Base-by-base conservation (phyloP, 768 basidiomycete species). In the Paxillus rubicundulus region DNA sequence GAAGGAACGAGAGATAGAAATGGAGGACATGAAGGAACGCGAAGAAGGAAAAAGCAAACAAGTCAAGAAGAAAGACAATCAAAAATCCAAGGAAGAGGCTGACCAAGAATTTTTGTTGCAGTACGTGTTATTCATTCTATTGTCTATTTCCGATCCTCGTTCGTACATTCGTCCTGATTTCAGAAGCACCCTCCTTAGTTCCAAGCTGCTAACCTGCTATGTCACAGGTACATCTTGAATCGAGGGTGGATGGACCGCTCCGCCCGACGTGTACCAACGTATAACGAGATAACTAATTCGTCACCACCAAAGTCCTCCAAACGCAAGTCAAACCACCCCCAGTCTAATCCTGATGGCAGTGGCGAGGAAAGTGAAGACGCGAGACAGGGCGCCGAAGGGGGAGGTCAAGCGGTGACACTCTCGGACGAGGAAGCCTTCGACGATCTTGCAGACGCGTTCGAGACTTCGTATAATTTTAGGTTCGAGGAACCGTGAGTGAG, bases 391-490 rank as follows among this genome's bases (percentile, higher is more conserved):
- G 70, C 66, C 42, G 65, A 63, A 21, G 56, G 59, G 14, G 61
- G 56, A 13, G 65, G 64, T 0, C 61, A 63, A 18, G 68, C 68
- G 1, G 70, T 69, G 12, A 71, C 74, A 36, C 65, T 65, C 1
- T 69, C 77, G 9, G 82, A 86, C 9, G 86, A 88, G 6, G 83
- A 86, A 33, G 80, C 89, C 16, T 97, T 97, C 60, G 93, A 97
- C 49, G 92, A 96, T 40, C 84, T 90, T 56, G 89, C 85, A 5
- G 95, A 97, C 27, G 82, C 82, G 40, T 99, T 98, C 58, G 97
- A 99, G 72, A 84, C 82, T n/a, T 89, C 89, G 14, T 99, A 98
- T 73, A 98, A 98, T 70, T 97, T 97, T 74, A 85, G 97, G 48
- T 99, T 92, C 67, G 96, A 99, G 69, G 96, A 99, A 70, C 89